These are phyloP conservation scores for Myriosclerotinia duriaeana DNA, from an alignment of 2,329 filamentous ascomycete genomes.

Conservation along the genomic window DNA sequence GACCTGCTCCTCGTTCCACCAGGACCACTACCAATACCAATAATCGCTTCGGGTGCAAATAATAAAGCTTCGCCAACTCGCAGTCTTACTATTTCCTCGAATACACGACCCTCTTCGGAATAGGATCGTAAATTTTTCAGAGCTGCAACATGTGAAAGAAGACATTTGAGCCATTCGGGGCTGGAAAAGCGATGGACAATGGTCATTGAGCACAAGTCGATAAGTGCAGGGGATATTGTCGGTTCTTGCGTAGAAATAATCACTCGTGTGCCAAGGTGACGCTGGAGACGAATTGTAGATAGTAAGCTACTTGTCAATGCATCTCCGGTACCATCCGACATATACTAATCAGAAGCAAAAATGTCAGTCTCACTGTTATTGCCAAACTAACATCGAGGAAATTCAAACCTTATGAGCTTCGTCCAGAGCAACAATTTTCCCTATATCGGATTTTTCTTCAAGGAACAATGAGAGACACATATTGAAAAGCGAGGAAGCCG, in stretches of 20 bases:
- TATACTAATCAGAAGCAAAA: conserved; percentile 47
- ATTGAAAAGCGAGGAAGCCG: conserved; percentile 70
- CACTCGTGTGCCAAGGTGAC: conserved; percentile 65
- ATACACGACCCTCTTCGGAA: conserved; percentile 29
- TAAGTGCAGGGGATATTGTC: conserved; percentile 63
- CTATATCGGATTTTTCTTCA: conserved; percentile 49
- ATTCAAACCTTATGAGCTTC: conserved; percentile 68
- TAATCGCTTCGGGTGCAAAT: conserved; percentile 49
- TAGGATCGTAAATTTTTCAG: conserved; percentile 35
- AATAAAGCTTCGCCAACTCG: conserved; percentile 50
- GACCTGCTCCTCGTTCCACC: not conserved
- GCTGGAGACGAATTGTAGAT: conserved; percentile 65
- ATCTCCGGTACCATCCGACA: conserved; percentile 55
- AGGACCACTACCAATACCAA: conserved; percentile 31
- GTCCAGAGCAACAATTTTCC: conserved; percentile 67
- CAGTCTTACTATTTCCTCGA: conserved; percentile 47
- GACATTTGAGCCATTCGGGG: conserved; percentile 54
- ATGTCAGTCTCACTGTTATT: not conserved
- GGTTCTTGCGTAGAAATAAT: conserved; percentile 78
- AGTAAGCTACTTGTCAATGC: conserved; percentile 64
- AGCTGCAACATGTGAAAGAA: conserved; percentile 50
- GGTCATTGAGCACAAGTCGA: conserved; percentile 71
- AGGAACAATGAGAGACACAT: conserved; percentile 68
- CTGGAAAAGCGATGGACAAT: conserved; percentile 71
- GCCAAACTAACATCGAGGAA: not conserved